Evolutionary conservation across 1,139 yeast species (phyloP).

Genomic region (Nakaseomyces uthaithaninus): DNA sequence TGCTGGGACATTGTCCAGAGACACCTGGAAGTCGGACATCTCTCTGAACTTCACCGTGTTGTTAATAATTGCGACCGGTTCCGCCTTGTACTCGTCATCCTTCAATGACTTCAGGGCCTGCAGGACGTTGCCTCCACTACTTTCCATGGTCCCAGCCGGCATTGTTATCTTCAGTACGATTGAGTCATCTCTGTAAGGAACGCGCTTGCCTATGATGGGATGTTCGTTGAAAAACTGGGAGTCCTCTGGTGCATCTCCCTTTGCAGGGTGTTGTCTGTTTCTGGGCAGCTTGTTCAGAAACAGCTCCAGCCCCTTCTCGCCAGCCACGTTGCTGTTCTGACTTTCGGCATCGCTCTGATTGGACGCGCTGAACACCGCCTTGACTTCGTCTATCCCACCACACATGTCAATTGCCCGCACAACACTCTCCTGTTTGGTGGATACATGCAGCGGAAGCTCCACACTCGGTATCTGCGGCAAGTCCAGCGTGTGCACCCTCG

Average conservation of each 20-base stretch:
- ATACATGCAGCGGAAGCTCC: slow-evolving; percentile 72
- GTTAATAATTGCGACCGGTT: slow-evolving; percentile 62
- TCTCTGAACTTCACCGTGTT: slow-evolving; percentile 73
- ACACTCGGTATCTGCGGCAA: slow-evolving; percentile 69
- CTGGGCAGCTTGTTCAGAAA: slow-evolving; percentile 30
- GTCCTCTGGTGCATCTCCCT: slow-evolving; percentile 15
- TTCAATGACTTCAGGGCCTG: slow-evolving; percentile 39
- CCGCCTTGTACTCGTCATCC: slow-evolving; percentile 35
- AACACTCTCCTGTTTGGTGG: slow-evolving; percentile 36
- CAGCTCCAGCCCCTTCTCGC: slow-evolving; percentile 53
- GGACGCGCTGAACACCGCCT: slow-evolving; percentile 34
- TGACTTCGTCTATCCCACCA: slow-evolving; percentile 53
- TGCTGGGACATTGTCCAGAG: slow-evolving; percentile 50
- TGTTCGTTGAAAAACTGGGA: slow-evolving; percentile 49
- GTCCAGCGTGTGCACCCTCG: slow-evolving; percentile 45
- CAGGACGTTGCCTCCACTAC: slow-evolving; percentile 43
- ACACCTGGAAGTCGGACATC: slow-evolving; percentile 79
- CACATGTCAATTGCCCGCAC: slow-evolving; percentile 62
- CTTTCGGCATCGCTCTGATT: slow-evolving; percentile 19
- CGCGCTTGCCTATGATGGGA: slow-evolving; percentile 51
- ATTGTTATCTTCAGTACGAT: slow-evolving; percentile 60
- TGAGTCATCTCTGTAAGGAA: slow-evolving; percentile 46
- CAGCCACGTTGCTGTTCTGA: slow-evolving; percentile 36
- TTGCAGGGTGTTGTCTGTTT: background rate
- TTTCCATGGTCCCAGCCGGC: slow-evolving; percentile 50